Conservation (phyloP, 2,329 filamentous ascomycete species). For the Colletotrichum eremochloae region DNA sequence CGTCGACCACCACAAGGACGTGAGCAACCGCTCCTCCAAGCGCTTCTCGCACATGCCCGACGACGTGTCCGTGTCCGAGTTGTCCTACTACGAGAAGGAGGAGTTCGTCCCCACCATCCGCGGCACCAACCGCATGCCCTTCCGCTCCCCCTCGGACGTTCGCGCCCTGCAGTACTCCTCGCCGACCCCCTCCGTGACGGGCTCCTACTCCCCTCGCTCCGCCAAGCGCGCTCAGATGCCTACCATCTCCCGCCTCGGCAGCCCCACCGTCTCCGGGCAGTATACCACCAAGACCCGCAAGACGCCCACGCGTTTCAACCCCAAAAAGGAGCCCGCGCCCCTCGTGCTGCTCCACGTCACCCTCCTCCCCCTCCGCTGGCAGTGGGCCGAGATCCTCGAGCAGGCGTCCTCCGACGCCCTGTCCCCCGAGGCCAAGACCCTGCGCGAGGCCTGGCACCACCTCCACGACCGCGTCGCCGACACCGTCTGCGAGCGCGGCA, state of each 20-base stretch:
- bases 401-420: conserved; percentile 54
- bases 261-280: conserved; percentile 64
- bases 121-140: conserved; percentile 71
- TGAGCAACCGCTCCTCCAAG: conserved; percentile 51
- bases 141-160: conserved; percentile 77
- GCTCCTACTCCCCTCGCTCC: conserved; percentile 65
- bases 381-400: conserved; percentile 71
- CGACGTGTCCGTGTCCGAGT: conserved; percentile 63
- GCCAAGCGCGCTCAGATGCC: conserved; percentile 61
- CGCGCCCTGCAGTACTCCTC: conserved; percentile 80
- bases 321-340: conserved; percentile 68
- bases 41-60: conserved; percentile 63
- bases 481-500: conserved; percentile 79
- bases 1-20: conserved; percentile 46
- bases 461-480: conserved; percentile 79
- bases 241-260: conserved; percentile 69
- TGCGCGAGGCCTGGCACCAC: conserved; percentile 75
- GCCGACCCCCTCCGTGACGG: conserved; percentile 67
- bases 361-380: conserved; percentile 76
- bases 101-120: conserved; percentile 69
- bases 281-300: conserved; percentile 66
- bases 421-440: conserved; percentile 60
- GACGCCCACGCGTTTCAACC: conserved; percentile 70
- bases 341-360: conserved; percentile 85
- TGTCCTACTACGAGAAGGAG: conserved; percentile 52